A percentile compares a stretch with the other conserved stretches of the same genome.
Conservation (phyloP, 768 basidiomycete species). For the Naganishia antarctica region DNA sequence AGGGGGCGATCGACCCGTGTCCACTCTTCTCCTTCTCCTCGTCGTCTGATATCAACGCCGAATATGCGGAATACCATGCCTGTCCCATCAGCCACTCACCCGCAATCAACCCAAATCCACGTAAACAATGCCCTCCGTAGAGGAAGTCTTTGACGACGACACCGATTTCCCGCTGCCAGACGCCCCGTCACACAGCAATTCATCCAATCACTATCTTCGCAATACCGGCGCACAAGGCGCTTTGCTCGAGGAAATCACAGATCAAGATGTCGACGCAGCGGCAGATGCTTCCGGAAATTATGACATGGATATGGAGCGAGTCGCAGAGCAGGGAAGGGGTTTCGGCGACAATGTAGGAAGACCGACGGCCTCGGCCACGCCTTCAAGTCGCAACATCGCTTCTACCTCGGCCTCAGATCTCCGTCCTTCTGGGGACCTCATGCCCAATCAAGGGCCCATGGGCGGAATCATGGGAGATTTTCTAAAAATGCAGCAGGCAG, state of each 20-base stretch:
- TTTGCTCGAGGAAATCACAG: slow-evolving; percentile 67
- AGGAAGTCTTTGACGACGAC: slow-evolving; percentile 80
- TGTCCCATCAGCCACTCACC: neutral
- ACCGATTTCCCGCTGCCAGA: slow-evolving; percentile 79
- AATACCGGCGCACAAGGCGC: slow-evolving; percentile 67
- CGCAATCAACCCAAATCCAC: neutral
- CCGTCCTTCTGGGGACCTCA: neutral
- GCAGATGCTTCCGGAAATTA: slow-evolving; percentile 32
- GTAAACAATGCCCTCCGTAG: slow-evolving; percentile 14
- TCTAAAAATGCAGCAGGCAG: slow-evolving; percentile 46
- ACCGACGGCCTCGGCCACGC: slow-evolving; percentile 24
- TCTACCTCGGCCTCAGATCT: neutral
- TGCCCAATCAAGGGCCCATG: slow-evolving; percentile 32
- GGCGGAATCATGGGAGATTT: slow-evolving; percentile 50
- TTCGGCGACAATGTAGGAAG: slow-evolving; percentile 19
- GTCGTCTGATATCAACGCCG: too few species aligned
- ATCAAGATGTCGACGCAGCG: slow-evolving; percentile 59
- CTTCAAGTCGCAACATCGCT: neutral
- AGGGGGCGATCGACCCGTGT: too few species aligned
- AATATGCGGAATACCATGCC: too few species aligned
- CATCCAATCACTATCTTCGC: slow-evolving; percentile 52
- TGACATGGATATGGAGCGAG: slow-evolving; percentile 27
- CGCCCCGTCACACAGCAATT: slow-evolving; percentile 46
- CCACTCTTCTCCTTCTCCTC: too few species aligned
- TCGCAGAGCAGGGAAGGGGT: slow-evolving; percentile 25